Conservation (phyloP, 2,329 filamentous ascomycete species). For the Thielaviopsis cerberus region DNA sequence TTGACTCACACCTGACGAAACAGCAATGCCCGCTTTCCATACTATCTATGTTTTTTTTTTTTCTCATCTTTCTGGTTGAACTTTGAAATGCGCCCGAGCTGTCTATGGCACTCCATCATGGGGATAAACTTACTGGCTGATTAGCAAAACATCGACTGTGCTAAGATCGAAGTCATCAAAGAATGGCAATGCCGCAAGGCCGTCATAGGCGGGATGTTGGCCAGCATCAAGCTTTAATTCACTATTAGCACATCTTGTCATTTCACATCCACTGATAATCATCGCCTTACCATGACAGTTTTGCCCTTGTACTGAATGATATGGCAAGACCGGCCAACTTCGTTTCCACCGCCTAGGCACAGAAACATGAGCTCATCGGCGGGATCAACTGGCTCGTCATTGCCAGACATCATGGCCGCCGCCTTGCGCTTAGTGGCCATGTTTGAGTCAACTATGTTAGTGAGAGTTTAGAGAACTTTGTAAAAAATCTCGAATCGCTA, state of each 20-base stretch:
- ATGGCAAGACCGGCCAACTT: conserved; percentile 91
- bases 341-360: conserved; percentile 84
- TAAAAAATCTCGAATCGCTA: background rate
- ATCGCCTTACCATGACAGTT: conserved; percentile 67
- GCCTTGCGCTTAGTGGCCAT: conserved; percentile 95
- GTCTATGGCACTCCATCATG: background rate
- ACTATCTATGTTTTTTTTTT: background rate
- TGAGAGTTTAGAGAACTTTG: background rate
- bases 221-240: conserved; percentile 69
- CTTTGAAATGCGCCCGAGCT: background rate
- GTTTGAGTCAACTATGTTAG: background rate
- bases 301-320: conserved; percentile 99
- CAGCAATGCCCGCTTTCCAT: background rate
- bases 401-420: conserved; percentile 17
- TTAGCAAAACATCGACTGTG: conserved; percentile 87
- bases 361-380: conserved; percentile 89
- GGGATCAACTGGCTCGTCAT: conserved; percentile 76
- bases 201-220: conserved; percentile 91
- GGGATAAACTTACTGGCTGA: conserved; percentile 76
- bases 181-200: conserved; percentile 80
- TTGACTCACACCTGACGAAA: conserved; percentile 1
- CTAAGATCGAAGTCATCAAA: conserved; percentile 98
- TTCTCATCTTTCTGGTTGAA: background rate
- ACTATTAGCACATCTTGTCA: conserved; percentile 11
- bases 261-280: background rate